phyloP scores from a whole-genome alignment of 441 rosid genomes.

The Aleurites moluccanus region DNA sequence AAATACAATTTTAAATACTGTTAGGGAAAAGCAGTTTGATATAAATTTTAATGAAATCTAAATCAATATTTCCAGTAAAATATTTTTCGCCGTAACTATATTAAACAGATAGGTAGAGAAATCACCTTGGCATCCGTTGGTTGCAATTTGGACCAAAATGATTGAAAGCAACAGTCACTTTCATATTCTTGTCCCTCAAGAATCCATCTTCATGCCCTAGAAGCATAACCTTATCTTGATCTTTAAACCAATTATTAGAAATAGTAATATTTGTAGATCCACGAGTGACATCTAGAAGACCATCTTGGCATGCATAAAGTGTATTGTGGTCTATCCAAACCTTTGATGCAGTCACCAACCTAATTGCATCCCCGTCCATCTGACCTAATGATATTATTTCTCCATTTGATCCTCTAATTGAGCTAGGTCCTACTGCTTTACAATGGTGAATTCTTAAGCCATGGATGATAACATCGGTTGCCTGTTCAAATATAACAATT shows the following conservation, averaged over 20 bases:
- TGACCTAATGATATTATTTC: conserved; percentile 40
- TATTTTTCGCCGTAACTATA: too few species aligned
- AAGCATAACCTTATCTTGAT: conserved; percentile 91
- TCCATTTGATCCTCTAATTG: conserved; percentile 58
- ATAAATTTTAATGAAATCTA: too few species aligned
- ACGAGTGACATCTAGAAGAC: conserved; percentile 72
- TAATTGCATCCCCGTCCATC: conserved; percentile 69
- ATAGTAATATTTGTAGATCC: conserved; percentile 63
- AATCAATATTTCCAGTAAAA: too few species aligned
- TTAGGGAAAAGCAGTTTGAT: too few species aligned
- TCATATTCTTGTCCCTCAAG: conserved; percentile 62
- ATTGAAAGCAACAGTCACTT: conserved; percentile 66
- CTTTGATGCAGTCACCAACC: conserved; percentile 58
- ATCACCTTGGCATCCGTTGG: conserved; percentile 81
- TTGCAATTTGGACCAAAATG: conserved; percentile 92
- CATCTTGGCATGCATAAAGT: conserved; percentile 64
- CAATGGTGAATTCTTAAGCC: conserved; percentile 69
- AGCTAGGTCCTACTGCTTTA: conserved; percentile 46
- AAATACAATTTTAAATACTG: too few species aligned
- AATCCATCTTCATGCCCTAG: conserved; percentile 75
- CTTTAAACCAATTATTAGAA: conserved; percentile 81
- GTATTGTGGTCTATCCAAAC: conserved; percentile 87
- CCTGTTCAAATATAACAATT: conserved; percentile 24
- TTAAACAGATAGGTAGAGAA: too few species aligned
- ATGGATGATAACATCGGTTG: conserved; percentile 67